Base-by-base conservation (phyloP, 441 rosid genomes). In the Dalechampia spathulata region DNA sequence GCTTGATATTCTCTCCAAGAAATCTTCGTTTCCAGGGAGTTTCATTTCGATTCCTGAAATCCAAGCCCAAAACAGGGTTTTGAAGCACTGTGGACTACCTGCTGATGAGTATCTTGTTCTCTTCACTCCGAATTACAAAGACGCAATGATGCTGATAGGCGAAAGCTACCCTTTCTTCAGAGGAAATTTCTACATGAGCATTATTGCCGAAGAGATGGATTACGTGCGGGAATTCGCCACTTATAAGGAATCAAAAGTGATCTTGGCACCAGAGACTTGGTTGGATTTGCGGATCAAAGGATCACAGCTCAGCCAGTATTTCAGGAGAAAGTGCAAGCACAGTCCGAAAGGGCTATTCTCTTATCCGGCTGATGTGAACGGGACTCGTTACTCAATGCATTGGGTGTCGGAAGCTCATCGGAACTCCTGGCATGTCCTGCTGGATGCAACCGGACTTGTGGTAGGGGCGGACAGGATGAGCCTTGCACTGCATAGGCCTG, bases 401-500 rank as follows among this genome's bases (percentile, higher is more conserved):
- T 85, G 92, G 92, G 75, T 82, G 11, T 85, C 88, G 1, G 92
- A 85, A 69, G 88, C 86, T 20, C 92, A 82, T 49, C 58, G 88
- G 53, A 85, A 80, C 63, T 77, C 84, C 26, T 85, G 93, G 93
- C 88, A 80, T 16, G 88, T 85, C 23, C 71, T 80, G 49, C 74
- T 82, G 0, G 88, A 85, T 37, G 82, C 86, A 17, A 71, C 85
- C n/a, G 78, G 73, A 14, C 63, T 78, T 13, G 78, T 74, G 17
- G 76, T 60, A 0, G 86, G 85, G 26, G 63, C 75, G 72, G 85
- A 80, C 46, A 52, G 72, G 45, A 36, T 78, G 66, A 80, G 76
- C 42, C 79, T 82, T 19, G 81, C 86, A 17, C 84, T 85, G 25
- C 86, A 85, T 49, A 57, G 67, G 53, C 88, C 88, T 2, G 93